Evolutionary conservation across 208 protist species (phyloP), one percentile per base, ranked within the genome.

Genomic region (Crithidia bombi): DNA sequence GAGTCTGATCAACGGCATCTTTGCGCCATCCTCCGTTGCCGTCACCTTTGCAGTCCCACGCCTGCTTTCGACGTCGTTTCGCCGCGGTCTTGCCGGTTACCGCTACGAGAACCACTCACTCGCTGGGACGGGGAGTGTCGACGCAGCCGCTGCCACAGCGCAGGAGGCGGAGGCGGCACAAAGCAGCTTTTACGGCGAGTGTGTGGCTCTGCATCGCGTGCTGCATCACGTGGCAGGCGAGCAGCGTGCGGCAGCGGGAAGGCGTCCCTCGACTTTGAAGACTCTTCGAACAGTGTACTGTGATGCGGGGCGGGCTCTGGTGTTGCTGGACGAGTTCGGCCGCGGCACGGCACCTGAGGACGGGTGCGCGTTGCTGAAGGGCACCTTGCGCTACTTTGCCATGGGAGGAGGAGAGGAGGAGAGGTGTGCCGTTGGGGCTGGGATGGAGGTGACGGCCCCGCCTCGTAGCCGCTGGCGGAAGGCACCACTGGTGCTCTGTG

Each of bases 301-400:
- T 15, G 63, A 57, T 43, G 74, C 39, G 0, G 75, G 66, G n/a
- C 65, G 61, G 0, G 84, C 90, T 6, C 75, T 98, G 28, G 66
- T 98, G 7, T 59, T 98, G 17, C 36, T 98, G 33, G 97, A 99
- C 70, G 97, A 99, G 67, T 98, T 98, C 76, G 97, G 97, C 21
- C 97, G 97, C 33, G 97, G 95, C 28, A 98, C 95, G 17, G 63
- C 89, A n/a, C 78, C 93, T 0, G 70, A 84, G 33, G 93, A 97
- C 69, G 93, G 86, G n/a, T 75, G 81, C 15, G 89, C 93, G 14
- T 77, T 98, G 25, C 85, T 97, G 47, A 83, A 87, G 1, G 78
- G 82, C 1, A 81, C 84, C 2, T 38, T 97, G 15, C 69, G 69
- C 15, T 85, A 80, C 69, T 82, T 90, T 39, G 79, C 73, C 41